Evolutionary conservation across 345 rosid genomes (phyloP).

Genomic region (Punica granatum): DNA sequence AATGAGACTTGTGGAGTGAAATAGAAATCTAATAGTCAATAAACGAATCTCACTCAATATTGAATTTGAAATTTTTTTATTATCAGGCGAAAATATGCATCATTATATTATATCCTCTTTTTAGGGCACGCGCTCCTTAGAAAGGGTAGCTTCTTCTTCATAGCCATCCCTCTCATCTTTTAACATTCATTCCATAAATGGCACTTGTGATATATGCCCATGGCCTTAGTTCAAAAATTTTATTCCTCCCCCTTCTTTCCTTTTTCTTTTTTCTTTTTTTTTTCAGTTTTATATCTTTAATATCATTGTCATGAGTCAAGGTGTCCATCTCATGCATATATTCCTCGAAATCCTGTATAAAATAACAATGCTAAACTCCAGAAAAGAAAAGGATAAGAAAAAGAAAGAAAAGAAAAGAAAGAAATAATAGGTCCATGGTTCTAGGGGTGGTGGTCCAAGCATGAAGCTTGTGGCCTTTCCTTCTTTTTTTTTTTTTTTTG

Average conservation of each 20-base stretch:
- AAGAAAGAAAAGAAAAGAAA: neutral
- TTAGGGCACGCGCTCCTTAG: no score
- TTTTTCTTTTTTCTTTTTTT: neutral
- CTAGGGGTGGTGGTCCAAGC: neutral
- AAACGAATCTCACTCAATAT: no score
- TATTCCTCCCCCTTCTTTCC: neutral
- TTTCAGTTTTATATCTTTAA: neutral
- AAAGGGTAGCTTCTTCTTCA: no score
- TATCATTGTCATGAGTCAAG: conserved; percentile 8
- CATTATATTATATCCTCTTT: no score
- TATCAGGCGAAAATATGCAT: no score
- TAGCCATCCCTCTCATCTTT: neutral
- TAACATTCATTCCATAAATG: neutral
- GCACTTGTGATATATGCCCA: neutral
- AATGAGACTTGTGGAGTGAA: no score
- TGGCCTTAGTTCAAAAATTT: neutral
- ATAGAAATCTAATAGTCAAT: no score
- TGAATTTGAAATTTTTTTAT: no score
- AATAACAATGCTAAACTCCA: neutral
- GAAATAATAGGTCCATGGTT: neutral
- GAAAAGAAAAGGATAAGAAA: no score
- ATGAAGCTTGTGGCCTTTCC: no score
- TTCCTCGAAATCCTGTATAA: conserved; percentile 5
- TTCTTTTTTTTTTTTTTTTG: neutral
- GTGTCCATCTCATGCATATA: conserved; percentile 12